Conservation (phyloP, 306 rosid genomes). For the Lagenaria siceraria region DNA sequence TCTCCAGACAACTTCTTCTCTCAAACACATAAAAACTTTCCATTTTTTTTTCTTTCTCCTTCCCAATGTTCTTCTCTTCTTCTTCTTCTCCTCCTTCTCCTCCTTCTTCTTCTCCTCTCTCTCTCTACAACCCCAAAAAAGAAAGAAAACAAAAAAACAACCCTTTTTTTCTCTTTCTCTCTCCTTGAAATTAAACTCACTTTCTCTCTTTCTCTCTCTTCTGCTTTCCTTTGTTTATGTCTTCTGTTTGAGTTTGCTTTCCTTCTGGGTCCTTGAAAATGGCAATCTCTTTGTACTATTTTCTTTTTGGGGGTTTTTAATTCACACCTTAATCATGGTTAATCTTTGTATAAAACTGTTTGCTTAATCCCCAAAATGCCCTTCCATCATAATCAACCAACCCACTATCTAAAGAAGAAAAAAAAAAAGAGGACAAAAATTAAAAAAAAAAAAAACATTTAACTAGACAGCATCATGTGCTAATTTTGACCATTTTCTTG, state of each 20-base stretch:
- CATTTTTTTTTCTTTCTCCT: not conserved
- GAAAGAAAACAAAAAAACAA: not conserved
- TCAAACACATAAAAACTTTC: not conserved
- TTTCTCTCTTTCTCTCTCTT: not conserved
- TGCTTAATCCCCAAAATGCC: not conserved
- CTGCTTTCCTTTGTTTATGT: slow-evolving; percentile 4
- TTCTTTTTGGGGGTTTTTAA: not conserved
- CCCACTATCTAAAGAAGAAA: not conserved
- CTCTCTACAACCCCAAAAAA: not conserved
- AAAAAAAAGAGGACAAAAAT: not conserved
- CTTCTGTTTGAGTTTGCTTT: slow-evolving; percentile 3
- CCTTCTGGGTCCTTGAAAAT: slow-evolving; percentile 11
- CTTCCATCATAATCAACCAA: not conserved
- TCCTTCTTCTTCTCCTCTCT: not conserved
- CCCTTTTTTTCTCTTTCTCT: not conserved
- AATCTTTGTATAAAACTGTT: not conserved
- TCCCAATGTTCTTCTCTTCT: not conserved
- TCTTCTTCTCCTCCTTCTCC: not conserved
- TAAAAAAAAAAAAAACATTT: not conserved
- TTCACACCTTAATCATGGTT: slow-evolving; percentile 11
- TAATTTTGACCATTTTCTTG: slow-evolving; percentile 15
- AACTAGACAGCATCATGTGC: slow-evolving; percentile 6
- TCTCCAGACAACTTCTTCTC: slow-evolving; percentile 20
- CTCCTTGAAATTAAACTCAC: not conserved
- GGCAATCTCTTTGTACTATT: slow-evolving; percentile 16